Evolutionary conservation across 768 basidiomycete species (phyloP), one percentile per base, ranked within the genome.

Genomic region (Tremella mesenterica): DNA sequence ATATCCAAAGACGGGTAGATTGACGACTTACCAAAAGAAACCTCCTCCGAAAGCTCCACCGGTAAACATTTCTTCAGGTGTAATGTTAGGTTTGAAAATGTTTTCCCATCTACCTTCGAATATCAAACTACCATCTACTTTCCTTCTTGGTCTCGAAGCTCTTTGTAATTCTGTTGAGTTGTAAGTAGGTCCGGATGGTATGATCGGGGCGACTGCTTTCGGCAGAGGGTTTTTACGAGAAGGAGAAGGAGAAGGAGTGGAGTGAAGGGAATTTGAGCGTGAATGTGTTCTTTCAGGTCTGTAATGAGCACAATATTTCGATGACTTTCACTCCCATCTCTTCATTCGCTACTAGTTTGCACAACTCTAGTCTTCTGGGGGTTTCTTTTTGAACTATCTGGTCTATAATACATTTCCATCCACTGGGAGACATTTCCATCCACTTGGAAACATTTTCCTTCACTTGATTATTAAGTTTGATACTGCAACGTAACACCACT

Each of bases 81-180:
- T 70, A 8, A 73, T 13, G 56, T 73, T 73, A 18, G 72, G 72
- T 45, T 60, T 67, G 50, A 73, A 73, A 7, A 71, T 61, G 13
- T 50, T 64, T 29, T 50, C 41, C 63, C 64, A 73, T 28, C 66
- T 30, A 1, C 64, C 66, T 27, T 71, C 67, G 46, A 73, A 73
- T 1, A 66, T 13, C 47, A 73, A 48, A 25, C 52, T 60, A 14
- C 64, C 68, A 48, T 69, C 67, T 1, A 30, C 36, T 1, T 27
- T 50, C 26, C 66, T 45, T 5, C 41, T 57, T 10, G 72, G 70
- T 44, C 49, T 25, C 0, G 61, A 52, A 7, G 59, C 65, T 12
- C 46, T 26, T 5, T 39, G 31, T n/a, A 28, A 30, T 4, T 16
- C 25, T 18, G 46, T 33, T 13, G 34, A 34, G 38, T 54, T 48